phyloP scores from a whole-genome alignment of 73 alveolate genomes.

The Blepharisma japonicum region DNA sequence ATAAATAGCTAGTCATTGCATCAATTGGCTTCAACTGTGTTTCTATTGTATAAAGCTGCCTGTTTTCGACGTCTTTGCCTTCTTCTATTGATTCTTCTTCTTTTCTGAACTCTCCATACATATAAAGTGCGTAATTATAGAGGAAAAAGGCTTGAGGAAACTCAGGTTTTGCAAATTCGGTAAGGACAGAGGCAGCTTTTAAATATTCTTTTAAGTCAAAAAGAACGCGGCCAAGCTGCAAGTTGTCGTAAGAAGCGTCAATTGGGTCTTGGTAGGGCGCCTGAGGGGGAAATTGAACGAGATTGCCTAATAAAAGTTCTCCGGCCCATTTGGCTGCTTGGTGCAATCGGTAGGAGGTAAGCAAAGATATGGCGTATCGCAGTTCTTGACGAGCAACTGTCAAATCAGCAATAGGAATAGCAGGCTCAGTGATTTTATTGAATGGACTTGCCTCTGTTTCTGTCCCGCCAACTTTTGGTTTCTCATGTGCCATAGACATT shows the following conservation, averaged over 20 bases:
- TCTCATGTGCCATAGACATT: no score
- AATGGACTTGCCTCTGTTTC: constrained; percentile 27
- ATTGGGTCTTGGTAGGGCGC: constrained; percentile 59
- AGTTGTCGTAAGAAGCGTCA: constrained; percentile 63
- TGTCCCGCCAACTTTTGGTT: no score
- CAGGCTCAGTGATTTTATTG: constrained; percentile 23
- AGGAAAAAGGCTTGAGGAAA: constrained; percentile 84
- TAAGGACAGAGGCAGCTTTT: constrained; percentile 74
- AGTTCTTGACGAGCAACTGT: constrained; percentile 62
- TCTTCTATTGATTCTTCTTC: constrained; percentile 75
- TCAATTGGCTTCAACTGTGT: constrained; percentile 51
- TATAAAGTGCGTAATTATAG: constrained; percentile 75
- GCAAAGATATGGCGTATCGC: constrained; percentile 62
- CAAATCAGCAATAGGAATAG: constrained; percentile 32
- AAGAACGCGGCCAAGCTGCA: constrained; percentile 79
- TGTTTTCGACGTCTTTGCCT: constrained; percentile 60
- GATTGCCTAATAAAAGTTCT: constrained; percentile 49
- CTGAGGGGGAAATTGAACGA: constrained; percentile 42
- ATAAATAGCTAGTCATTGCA: constrained; percentile 66
- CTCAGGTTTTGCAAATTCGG: constrained; percentile 68
- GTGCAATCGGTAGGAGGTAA: constrained; percentile 66
- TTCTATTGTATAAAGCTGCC: constrained; percentile 48
- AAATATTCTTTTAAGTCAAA: constrained; percentile 91
- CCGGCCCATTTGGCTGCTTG: constrained; percentile 80
- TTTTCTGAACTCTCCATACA: constrained; percentile 77